Evolutionary conservation across 306 rosid species (phyloP), one percentile per base, ranked within the genome.

Genomic region (Corylus avellana): DNA sequence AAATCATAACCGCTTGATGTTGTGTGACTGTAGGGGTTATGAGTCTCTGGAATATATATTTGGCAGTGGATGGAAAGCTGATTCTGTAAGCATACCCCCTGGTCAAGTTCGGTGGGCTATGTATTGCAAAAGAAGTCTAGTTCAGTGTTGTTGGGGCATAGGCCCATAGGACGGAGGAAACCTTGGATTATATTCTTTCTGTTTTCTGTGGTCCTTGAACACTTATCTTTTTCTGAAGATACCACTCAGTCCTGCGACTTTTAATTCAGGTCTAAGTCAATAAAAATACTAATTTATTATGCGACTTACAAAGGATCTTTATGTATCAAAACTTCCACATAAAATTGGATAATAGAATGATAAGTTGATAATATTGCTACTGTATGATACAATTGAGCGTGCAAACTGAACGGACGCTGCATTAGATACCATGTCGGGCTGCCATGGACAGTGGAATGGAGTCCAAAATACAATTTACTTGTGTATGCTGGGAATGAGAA

Each of bases 361-460:
- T 17, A 12, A 39, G 27, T 29, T 66, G 42, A 13, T 72, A 27
- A 63, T 67, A 55, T 77, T 75, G 42, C 39, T 82, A 64, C 69
- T 80, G 69, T 59, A 1, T 81, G 75, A 66, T 70, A 76, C 89
- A 95, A 97, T 87, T 97, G 1, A 92, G 89, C 77, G 87, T 91
- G 73, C 87, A 87, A 61, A 86, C 92, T 13, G 97, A 95, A 76
- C 85, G 90, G 83, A 91, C 95, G 0, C 88, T 91, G 66, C 97
- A 92, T 86, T 97, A 91, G 80, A 94, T 94, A 85, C 90, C 95
- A 10, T 94, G 97, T 29, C 92, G 93, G 78, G 97, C 97, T 66
- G 98, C 98, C n/a, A 91, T 91, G 97, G 91, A 94, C 84, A 94
- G 95, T 94, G 76, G 98, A 94, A 76, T 94, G 97, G 97, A 92